Evolutionary conservation across 306 rosid genomes (phyloP).

Genomic region (Abrus pulchellus): DNA sequence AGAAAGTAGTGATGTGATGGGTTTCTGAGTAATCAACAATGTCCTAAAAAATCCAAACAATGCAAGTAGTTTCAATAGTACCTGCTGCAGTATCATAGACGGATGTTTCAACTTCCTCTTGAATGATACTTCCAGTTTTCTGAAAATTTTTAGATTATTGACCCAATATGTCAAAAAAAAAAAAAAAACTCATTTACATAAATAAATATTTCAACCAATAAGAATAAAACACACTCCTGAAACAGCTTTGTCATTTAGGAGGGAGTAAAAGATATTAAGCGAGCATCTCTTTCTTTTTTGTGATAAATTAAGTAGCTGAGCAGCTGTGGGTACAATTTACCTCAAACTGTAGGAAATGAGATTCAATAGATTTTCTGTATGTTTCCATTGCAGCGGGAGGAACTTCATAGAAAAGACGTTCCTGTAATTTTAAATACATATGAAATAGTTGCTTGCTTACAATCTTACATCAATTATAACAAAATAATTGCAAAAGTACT

Average conservation of each 20-base stretch:
- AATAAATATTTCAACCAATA: slow-evolving; percentile 1
- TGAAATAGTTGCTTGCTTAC: slow-evolving; percentile 15
- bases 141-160: slow-evolving; percentile 55
- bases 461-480: not conserved
- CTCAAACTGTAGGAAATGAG: slow-evolving; percentile 65
- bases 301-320: not conserved
- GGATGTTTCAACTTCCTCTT: slow-evolving; percentile 82
- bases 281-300: not conserved
- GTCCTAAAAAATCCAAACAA: slow-evolving; percentile 36
- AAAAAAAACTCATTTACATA: not conserved
- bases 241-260: not conserved
- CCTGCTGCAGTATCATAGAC: slow-evolving; percentile 72
- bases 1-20: slow-evolving; percentile 39
- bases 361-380: slow-evolving; percentile 80
- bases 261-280: not conserved
- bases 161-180: not conserved
- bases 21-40: slow-evolving; percentile 40
- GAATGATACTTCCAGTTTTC: slow-evolving; percentile 72
- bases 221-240: not conserved
- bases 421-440: slow-evolving; percentile 61
- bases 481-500: slow-evolving; percentile 1
- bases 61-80: slow-evolving; percentile 43
- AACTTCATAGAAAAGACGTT: slow-evolving; percentile 72
- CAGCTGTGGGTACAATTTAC: slow-evolving; percentile 51
- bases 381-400: slow-evolving; percentile 72